Percentiles rank a stretch among this genome's conserved stretches.
Evolutionary conservation across 495 filamentous ascomycete genomes (phyloP).

Genomic region (Annulohypoxylon nitens): DNA sequence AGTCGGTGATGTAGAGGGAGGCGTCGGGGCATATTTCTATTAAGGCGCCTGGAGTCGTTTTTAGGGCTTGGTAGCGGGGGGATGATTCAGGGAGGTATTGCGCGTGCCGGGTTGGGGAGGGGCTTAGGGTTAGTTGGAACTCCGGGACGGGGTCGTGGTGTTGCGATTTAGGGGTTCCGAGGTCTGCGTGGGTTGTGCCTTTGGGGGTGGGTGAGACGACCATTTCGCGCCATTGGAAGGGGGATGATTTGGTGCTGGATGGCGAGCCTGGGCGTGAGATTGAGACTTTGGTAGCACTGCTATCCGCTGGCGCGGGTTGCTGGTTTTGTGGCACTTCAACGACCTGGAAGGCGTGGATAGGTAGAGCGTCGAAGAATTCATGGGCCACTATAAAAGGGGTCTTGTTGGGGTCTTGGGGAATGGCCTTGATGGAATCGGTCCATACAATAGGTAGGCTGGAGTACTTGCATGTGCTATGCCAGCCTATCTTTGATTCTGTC

Average conservation of each 20-base stretch:
- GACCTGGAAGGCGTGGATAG: conserved; percentile 94
- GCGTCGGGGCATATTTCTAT: conserved; percentile 94
- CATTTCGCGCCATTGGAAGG: conserved; percentile 87
- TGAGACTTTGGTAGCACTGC: conserved; percentile 8
- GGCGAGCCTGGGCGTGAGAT: conserved; percentile 52
- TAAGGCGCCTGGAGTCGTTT: conserved; percentile 68
- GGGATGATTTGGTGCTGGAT: conserved; percentile 58
- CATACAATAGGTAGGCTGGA: conserved; percentile 79
- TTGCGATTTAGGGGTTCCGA: conserved; percentile 65
- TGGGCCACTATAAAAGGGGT: conserved; percentile 95
- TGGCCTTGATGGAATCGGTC: conserved; percentile 87
- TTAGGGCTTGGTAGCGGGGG: conserved; percentile 80
- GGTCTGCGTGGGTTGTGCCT: conserved; percentile 58
- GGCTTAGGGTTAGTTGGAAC: conserved; percentile 85
- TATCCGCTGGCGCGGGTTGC: conserved; percentile 56
- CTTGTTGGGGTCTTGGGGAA: conserved; percentile 71
- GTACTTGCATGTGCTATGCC: conserved; percentile 82
- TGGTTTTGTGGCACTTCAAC: conserved; percentile 63
- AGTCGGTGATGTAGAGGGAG: conserved; percentile 79
- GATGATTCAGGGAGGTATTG: conserved; percentile 88
- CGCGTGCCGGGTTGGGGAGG: conserved; percentile 80
- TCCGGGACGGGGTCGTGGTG: conserved; percentile 71
- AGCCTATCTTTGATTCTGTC: conserved; percentile 79
- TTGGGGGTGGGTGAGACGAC: conserved; percentile 78
- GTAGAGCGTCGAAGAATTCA: conserved; percentile 99